Evolutionary conservation across 176 grass and related monocot genomes (phyloP).

Genomic region (Zoysia pacifica): DNA sequence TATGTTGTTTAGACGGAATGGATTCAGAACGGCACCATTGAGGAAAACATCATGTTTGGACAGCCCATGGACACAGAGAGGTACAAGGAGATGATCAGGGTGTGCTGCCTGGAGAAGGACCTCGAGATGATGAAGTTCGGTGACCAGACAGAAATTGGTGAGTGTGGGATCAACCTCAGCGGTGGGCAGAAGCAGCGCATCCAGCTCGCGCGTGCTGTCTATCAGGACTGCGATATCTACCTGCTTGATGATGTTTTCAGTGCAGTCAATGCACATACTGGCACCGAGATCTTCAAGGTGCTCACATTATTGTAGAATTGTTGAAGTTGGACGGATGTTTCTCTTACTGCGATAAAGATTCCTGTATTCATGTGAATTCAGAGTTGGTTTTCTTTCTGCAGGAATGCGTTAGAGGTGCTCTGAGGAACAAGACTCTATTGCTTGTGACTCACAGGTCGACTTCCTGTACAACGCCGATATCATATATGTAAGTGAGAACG

Average conservation of each 20-base stretch:
- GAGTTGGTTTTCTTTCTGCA: slow-evolving; percentile 12
- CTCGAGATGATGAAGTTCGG: not conserved
- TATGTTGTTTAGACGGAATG: slow-evolving; percentile 68
- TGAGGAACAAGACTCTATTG: slow-evolving; percentile 80
- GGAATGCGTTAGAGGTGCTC: slow-evolving; percentile 79
- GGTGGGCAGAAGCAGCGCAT: slow-evolving; percentile 75
- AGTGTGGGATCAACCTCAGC: slow-evolving; percentile 74
- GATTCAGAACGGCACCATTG: slow-evolving; percentile 70
- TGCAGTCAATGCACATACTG: slow-evolving; percentile 73
- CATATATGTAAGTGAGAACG: slow-evolving; percentile 61
- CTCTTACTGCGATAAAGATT: not conserved
- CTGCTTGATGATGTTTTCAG: slow-evolving; percentile 78
- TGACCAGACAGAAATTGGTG: slow-evolving; percentile 74
- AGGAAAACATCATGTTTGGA: slow-evolving; percentile 71
- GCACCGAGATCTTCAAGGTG: slow-evolving; percentile 68
- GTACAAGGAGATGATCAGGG: slow-evolving; percentile 50
- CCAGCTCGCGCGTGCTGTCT: slow-evolving; percentile 73
- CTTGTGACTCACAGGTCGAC: slow-evolving; percentile 95
- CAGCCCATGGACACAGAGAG: slow-evolving; percentile 42
- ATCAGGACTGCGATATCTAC: slow-evolving; percentile 66
- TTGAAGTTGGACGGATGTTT: not conserved
- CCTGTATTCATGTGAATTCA: not conserved
- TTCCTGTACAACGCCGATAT: slow-evolving; percentile 89
- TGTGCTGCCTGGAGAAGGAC: slow-evolving; percentile 20
- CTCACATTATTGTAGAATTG: no score